Base-by-base conservation (phyloP, 441 rosid genomes). In the Adansonia gregorii region DNA sequence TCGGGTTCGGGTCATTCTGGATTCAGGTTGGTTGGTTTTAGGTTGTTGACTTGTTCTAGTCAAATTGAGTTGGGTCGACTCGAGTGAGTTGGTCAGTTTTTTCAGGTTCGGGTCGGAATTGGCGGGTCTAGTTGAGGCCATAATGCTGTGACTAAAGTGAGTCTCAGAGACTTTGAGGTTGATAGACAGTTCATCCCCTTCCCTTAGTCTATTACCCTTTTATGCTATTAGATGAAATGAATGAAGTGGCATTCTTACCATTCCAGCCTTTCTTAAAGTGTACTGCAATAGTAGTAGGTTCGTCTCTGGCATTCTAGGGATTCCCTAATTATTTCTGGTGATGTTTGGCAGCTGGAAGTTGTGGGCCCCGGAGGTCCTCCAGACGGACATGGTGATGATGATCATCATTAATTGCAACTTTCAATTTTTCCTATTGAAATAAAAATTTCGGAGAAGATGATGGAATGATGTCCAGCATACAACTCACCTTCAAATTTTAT, bases 331-430 rank as follows among this genome's bases (percentile, higher is more conserved):
- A 0, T 48, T 73, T 45, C 59, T 15, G 41, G 31, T 65, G 60
- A 52, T 82, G 48, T 65, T 58, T 83, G 77, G 82, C 94, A 95
- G 98, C 89, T 95, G 81, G 95, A 95, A 85, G 97, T 94, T 76
- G 97, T 90, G 65, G 98, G 99, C 54, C 97, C 97, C 6, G 98
- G 98, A 69, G 99, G 97, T 78, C 90, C 95, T 39, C 98, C 98
- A 0, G 94, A 91, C 80, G 99, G 92, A 76, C 94, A 91, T 79
- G 98, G 91, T 3, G 91, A 89, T 20, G 92, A 89, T 7, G 88
- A 91, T 19, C 72, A 67, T 77, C 93, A 92, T 77, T 89, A 73
- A 82, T 83, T 61, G 39, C 77, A 77, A 75, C 77, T 55, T 71
- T 77, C 56, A 31, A 9, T 79, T 81, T 68, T 82, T 80, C 74